A percentile compares a stretch with the other conserved stretches of the same genome.
These are phyloP conservation scores for Myriosclerotinia scirpicola DNA, from an alignment of 2,329 filamentous ascomycete species.

Conservation along the genomic window DNA sequence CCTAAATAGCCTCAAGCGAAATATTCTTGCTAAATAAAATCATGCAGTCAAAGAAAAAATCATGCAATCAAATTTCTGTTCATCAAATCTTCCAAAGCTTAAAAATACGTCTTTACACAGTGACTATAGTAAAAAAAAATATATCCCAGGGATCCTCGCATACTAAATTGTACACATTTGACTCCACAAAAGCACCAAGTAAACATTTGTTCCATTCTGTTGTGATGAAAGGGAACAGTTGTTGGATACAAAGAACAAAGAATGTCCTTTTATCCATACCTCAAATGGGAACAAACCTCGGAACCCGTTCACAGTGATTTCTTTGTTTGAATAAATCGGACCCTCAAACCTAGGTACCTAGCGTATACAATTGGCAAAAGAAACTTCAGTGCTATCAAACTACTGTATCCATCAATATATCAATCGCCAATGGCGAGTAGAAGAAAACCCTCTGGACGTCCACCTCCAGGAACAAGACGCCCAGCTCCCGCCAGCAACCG, in stretches of 20 bases:
- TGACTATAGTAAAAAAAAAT: no score
- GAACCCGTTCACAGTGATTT: background rate
- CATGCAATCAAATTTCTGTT: no score
- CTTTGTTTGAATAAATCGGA: background rate
- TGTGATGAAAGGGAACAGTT: background rate
- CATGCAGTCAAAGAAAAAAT: no score
- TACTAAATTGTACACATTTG: background rate
- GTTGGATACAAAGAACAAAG: background rate
- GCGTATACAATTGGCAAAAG: no score
- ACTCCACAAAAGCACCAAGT: background rate
- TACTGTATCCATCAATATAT: background rate
- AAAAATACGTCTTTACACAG: no score
- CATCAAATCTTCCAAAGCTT: no score
- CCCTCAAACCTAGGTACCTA: no score
- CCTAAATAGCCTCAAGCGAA: no score
- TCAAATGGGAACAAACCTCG: background rate
- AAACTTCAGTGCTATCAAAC: background rate
- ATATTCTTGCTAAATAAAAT: no score
- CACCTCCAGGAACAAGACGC: background rate
- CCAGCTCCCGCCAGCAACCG: background rate
- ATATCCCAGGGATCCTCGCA: no score
- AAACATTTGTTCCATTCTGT: background rate
- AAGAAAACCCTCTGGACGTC: background rate
- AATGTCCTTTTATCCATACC: background rate
- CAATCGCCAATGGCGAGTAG: background rate